Conservation (phyloP, 257 asterid species). For the Scutellaria minor region DNA sequence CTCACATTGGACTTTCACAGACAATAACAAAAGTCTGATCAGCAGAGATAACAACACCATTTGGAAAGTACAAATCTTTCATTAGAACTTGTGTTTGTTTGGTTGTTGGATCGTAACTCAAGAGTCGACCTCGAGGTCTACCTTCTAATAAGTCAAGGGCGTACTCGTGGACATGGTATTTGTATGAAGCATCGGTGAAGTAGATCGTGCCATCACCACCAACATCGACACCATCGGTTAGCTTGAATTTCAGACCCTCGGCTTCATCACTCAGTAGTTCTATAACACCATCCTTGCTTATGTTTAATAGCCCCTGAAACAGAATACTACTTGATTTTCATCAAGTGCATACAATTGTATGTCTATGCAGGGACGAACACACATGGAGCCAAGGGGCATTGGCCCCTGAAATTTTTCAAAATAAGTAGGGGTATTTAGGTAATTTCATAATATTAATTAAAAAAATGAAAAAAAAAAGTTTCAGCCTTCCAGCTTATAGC, state of each 20-base stretch:
- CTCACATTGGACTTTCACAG: slow-evolving; percentile 79
- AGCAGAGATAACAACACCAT: slow-evolving; percentile 74
- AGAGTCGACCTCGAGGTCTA: slow-evolving; percentile 68
- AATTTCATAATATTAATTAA: too few species aligned
- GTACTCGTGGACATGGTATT: slow-evolving; percentile 45
- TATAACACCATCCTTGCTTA: slow-evolving; percentile 58
- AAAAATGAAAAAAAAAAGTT: too few species aligned
- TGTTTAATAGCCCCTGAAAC: slow-evolving; percentile 76
- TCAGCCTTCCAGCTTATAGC: too few species aligned
- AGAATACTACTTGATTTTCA: background rate
- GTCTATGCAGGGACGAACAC: too few species aligned
- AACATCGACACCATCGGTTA: slow-evolving; percentile 76
- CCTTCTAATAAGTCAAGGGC: too few species aligned
- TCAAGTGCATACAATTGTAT: background rate
- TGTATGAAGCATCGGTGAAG: slow-evolving; percentile 83
- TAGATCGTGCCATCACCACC: slow-evolving; percentile 67
- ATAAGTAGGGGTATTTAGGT: too few species aligned
- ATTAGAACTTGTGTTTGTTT: slow-evolving; percentile 59
- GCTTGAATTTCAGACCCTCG: slow-evolving; percentile 67
- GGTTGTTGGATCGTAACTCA: slow-evolving; percentile 78
- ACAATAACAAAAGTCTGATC: slow-evolving; percentile 66
- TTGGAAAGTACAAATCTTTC: slow-evolving; percentile 66
- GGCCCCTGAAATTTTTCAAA: too few species aligned
- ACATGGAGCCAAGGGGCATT: too few species aligned
- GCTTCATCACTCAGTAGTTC: slow-evolving; percentile 69